Evolutionary conservation across 805 yeast species (phyloP), one percentile per base, ranked within the genome.

Genomic region (Blastobotrys robertii): DNA sequence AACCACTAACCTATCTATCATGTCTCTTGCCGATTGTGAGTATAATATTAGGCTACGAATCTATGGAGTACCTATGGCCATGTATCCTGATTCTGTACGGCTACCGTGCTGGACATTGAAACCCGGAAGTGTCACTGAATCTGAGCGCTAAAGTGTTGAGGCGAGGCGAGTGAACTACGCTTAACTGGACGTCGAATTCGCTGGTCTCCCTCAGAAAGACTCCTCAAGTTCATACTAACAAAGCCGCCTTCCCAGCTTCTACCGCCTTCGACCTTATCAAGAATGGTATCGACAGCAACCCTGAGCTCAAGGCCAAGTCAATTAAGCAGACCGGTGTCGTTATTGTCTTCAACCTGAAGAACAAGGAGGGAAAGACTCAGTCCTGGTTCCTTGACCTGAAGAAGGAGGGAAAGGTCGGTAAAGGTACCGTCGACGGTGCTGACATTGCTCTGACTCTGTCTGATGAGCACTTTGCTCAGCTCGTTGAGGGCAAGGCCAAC

Each of bases 401-500:
- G 67, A 65, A 74, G 34, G 64, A 65, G 9, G 88, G 87, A 39
- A 57, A 53, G 33, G 73, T 69, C 36, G 71, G 70, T 28, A 62
- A 68, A 42, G 73, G 73, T 35, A 52, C 52, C 44, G 58, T 60
- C 34, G 73, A 75, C 58, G 56, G 50, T 37, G 67, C 77, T 12
- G 94, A 84, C 53, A 78, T 84, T 52, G 77, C 72, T 44, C 75
- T 84, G 58, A 65, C 71, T 52, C 67, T 83, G 52, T 67, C 66
- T 47, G 95, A 84, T 56, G 72, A 73, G 44, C 83, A 82, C 61
- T 77, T 85, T 54, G 79, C 72, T 53, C 77, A 73, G 60, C 73
- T 85, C 52, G 82, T 82, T 42, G 66, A 69, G 48, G 94, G 94
- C 49, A 82, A 84, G 70, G 78, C 86, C 50, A 81, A 80, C 62